A percentile compares a stretch with the other conserved stretches of the same genome.
These are phyloP conservation scores for Neurospora tetraspora DNA, from an alignment of 495 filamentous ascomycete species.

Conservation along the genomic window DNA sequence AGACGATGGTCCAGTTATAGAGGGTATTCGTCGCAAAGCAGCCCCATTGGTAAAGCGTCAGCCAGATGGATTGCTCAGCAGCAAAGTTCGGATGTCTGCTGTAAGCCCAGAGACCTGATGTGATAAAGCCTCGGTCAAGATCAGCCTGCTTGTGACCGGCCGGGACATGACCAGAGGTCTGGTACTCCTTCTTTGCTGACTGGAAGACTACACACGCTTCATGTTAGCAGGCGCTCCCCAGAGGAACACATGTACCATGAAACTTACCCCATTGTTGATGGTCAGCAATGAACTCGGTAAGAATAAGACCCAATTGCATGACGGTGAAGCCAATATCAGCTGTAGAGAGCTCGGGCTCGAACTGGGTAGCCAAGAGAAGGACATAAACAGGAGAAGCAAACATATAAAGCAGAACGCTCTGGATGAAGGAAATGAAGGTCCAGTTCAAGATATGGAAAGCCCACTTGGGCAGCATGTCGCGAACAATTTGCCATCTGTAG, in stretches of 20 bases:
- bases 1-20: constrained; percentile 72
- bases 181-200: constrained; percentile 65
- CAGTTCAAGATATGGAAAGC: constrained; percentile 80
- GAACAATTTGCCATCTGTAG: constrained; percentile 70
- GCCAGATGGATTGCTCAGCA: constrained; percentile 87
- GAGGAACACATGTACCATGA: neutral
- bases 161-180: constrained; percentile 58
- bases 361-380: constrained; percentile 47
- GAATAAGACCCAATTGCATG: constrained; percentile 55
- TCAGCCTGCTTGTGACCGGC: constrained; percentile 54
- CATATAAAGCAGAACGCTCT: constrained; percentile 67
- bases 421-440: constrained; percentile 74
- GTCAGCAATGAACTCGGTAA: constrained; percentile 75
- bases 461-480: constrained; percentile 27
- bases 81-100: constrained; percentile 91
- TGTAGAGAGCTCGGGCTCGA: constrained; percentile 34
- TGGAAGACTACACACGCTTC: constrained; percentile 51
- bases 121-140: constrained; percentile 84
- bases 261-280: constrained; percentile 83
- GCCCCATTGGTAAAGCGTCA: constrained; percentile 76
- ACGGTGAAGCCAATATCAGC: constrained; percentile 61
- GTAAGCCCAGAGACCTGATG: constrained; percentile 74
- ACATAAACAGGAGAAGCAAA: constrained; percentile 77
- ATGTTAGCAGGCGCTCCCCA: constrained; percentile 10
- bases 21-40: constrained; percentile 59